These are phyloP conservation scores for Solanum sejunctum DNA, from an alignment of 257 asterid species.

Conservation along the genomic window DNA sequence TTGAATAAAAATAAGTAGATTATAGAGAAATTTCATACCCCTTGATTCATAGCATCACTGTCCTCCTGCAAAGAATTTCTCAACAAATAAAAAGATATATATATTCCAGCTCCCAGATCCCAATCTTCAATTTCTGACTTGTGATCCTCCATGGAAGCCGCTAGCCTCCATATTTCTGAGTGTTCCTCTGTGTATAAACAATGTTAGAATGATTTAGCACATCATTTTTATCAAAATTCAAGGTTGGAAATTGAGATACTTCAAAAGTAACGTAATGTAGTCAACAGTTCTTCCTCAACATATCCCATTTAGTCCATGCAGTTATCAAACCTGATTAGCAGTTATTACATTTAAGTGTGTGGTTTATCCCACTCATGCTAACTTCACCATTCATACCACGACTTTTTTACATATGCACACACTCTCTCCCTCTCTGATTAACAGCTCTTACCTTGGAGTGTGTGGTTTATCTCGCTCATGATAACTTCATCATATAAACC, in stretches of 20 bases:
- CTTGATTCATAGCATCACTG: conserved; percentile 39
- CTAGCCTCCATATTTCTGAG: conserved; percentile 71
- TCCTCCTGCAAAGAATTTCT: conserved; percentile 62
- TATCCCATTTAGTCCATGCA: neutral
- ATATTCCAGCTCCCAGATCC: conserved; percentile 96
- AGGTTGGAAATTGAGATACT: neutral
- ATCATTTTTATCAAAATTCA: neutral
- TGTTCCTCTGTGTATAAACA: conserved; percentile 52
- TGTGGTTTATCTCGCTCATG: neutral
- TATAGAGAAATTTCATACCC: conserved; percentile 23
- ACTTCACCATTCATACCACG: neutral
- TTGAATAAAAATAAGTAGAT: neutral
- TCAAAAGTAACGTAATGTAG: neutral
- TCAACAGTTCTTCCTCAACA: neutral
- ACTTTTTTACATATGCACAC: neutral
- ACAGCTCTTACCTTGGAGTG: neutral
- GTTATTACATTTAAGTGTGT: neutral
- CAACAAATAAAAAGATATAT: conserved; percentile 54
- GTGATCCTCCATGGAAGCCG: conserved; percentile 65
- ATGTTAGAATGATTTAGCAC: neutral
- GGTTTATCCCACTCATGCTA: neutral
- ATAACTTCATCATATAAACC: neutral
- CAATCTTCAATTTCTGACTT: conserved; percentile 87
- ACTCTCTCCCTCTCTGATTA: neutral
- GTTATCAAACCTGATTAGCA: neutral